A percentile compares a stretch with the other conserved stretches of the same genome.
Evolutionary conservation across 176 grass and related monocot genomes (phyloP).

Genomic region (Miscanthus lutarioriparius): DNA sequence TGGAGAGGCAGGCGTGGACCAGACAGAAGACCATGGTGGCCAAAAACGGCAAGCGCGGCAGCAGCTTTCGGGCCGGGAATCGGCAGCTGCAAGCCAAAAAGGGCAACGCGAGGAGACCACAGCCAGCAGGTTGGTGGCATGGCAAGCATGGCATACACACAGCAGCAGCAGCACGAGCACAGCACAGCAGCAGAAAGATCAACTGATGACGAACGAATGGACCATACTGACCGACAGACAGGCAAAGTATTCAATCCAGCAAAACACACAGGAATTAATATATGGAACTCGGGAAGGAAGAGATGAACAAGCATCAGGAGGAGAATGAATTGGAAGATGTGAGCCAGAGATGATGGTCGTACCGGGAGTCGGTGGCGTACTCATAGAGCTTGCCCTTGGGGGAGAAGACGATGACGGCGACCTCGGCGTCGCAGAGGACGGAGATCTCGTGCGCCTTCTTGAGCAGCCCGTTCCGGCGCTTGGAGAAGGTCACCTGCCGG

Average conservation of each 20-base stretch:
- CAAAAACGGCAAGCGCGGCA: constrained; percentile 22
- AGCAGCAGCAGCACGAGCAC: neutral
- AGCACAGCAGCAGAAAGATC: neutral
- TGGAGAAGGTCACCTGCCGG: constrained; percentile 81
- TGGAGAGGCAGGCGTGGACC: neutral
- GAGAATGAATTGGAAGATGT: no score
- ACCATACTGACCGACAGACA: neutral
- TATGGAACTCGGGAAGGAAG: no score
- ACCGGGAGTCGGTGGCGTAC: constrained; percentile 58
- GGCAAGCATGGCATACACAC: neutral
- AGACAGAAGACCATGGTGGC: neutral
- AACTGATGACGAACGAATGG: neutral
- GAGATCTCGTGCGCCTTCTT: constrained; percentile 97
- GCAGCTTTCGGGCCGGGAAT: neutral
- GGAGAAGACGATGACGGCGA: constrained; percentile 95
- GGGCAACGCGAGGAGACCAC: neutral
- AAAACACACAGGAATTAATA: neutral
- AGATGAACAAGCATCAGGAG: no score
- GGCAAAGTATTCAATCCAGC: neutral
- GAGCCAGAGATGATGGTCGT: neutral
- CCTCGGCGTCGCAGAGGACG: constrained; percentile 89
- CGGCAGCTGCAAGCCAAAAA: constrained; percentile 1
- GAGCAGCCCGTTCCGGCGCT: constrained; percentile 65
- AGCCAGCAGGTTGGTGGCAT: neutral
- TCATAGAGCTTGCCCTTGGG: constrained; percentile 82